Conservation (phyloP, 352 stramenopile species). For the Phytophthora sp. region DNA sequence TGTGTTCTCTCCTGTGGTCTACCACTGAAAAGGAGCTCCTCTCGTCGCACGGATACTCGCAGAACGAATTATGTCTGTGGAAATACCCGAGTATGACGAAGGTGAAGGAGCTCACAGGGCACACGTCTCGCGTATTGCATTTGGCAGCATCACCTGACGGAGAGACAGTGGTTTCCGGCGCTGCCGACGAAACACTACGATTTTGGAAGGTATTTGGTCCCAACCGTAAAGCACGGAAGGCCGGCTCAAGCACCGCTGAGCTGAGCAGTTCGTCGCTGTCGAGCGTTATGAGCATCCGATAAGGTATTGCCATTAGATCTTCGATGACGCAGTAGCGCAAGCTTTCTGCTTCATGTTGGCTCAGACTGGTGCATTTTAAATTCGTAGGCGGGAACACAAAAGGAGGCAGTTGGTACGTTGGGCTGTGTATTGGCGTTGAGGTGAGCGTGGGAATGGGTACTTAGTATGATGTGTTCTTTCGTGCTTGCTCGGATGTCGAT, state of each 20-base stretch:
- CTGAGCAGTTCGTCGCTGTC: slow-evolving; percentile 73
- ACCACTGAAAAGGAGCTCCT: slow-evolving; percentile 94
- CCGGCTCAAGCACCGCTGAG: slow-evolving; percentile 53
- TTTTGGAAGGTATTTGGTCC: slow-evolving; percentile 99
- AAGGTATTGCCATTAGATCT: slow-evolving; percentile 25
- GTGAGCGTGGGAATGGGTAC: slow-evolving; percentile 1
- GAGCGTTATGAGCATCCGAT: slow-evolving; percentile 86
- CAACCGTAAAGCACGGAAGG: slow-evolving; percentile 77
- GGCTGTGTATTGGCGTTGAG: too few relatives aligned
- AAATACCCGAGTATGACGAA: slow-evolving; percentile 99
- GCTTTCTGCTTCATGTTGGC: slow-evolving; percentile 10
- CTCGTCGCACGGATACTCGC: slow-evolving; percentile 97
- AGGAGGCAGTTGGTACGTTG: too few relatives aligned
- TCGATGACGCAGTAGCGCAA: slow-evolving; percentile 8
- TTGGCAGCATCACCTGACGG: slow-evolving; percentile 97
- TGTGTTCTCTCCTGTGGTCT: slow-evolving; percentile 97
- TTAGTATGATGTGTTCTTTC: too few relatives aligned
- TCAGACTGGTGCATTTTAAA: too few relatives aligned
- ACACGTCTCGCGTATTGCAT: slow-evolving; percentile 97
- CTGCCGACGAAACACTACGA: slow-evolving; percentile 98
- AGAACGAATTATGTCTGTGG: slow-evolving; percentile 99
- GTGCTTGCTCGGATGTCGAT: neutral
- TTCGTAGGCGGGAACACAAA: too few relatives aligned
- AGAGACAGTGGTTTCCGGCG: slow-evolving; percentile 96
- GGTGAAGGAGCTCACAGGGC: slow-evolving; percentile 97